phyloP scores from a whole-genome alignment of 1,284 basidiomycete genomes.

The Ceratobasidium sp. region DNA sequence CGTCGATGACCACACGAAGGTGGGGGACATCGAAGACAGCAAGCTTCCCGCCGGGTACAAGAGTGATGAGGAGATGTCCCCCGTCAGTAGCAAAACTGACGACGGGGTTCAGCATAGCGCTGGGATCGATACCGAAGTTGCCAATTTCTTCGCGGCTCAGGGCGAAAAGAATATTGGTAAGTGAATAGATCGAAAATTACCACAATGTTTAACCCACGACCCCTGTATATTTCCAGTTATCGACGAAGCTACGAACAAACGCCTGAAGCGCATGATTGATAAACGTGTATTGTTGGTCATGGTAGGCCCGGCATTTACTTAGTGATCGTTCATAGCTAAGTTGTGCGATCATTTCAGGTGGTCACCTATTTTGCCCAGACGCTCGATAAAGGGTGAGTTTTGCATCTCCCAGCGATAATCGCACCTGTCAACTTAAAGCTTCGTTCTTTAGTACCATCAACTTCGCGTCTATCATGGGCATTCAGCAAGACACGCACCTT shows the following conservation, averaged over 20 bases:
- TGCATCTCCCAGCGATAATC: neutral
- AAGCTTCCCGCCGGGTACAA: conserved; percentile 28
- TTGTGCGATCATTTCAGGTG: conserved; percentile 44
- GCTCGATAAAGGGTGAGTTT: conserved; percentile 55
- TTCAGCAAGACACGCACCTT: conserved; percentile 56
- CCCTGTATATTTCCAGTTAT: conserved; percentile 49
- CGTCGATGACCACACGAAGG: conserved; percentile 32
- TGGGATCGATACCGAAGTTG: conserved; percentile 59
- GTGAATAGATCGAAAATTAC: neutral
- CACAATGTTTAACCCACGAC: neutral
- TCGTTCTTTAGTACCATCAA: conserved; percentile 52
- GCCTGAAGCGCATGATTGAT: conserved; percentile 59
- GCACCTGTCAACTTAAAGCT: neutral
- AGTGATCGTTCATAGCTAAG: neutral
- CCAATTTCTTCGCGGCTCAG: conserved; percentile 55
- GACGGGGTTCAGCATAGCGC: conserved; percentile 5
- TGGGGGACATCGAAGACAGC: conserved; percentile 35
- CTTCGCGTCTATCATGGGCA: conserved; percentile 65
- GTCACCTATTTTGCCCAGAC: conserved; percentile 61
- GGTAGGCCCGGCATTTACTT: conserved; percentile 45
- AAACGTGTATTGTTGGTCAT: conserved; percentile 61
- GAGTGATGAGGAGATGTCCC: conserved; percentile 37
- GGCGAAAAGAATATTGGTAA: conserved; percentile 42
- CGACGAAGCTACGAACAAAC: conserved; percentile 56
- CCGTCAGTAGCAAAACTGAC: conserved; percentile 28